phyloP scores from a whole-genome alignment of 2,329 filamentous ascomycete species.

The Aspergillus nomiae region DNA sequence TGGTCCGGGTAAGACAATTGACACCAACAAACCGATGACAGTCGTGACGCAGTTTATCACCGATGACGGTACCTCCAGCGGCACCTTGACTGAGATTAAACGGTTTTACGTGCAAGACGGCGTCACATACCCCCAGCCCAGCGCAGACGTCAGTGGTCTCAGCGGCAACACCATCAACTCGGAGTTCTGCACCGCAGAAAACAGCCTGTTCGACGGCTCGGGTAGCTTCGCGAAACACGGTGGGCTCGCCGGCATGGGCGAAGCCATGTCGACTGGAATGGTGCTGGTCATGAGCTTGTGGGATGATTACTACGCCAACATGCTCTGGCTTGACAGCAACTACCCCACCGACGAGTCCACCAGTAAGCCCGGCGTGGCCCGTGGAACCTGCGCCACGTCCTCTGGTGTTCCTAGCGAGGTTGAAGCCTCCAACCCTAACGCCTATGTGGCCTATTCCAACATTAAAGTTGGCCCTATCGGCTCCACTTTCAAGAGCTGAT shows the following conservation, averaged over 20 bases:
- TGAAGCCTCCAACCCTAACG: constrained; percentile 49
- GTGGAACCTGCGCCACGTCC: constrained; percentile 57
- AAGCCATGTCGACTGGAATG: constrained; percentile 60
- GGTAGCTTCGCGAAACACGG: constrained; percentile 58
- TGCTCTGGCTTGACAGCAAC: constrained; percentile 74
- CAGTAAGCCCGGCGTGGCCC: constrained; percentile 51
- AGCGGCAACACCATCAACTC: constrained; percentile 58
- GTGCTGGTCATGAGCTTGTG: constrained; percentile 63
- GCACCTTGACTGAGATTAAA: constrained; percentile 61
- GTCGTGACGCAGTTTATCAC: constrained; percentile 70
- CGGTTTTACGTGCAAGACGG: constrained; percentile 68
- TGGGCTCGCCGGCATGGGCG: constrained; percentile 58
- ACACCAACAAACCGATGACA: constrained; percentile 62
- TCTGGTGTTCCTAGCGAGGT: constrained; percentile 57
- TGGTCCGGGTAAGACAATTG: constrained; percentile 60
- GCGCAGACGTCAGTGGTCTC: constrained; percentile 45
- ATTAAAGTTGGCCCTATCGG: constrained; percentile 61
- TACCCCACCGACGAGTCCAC: constrained; percentile 55
- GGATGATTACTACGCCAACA: constrained; percentile 68
- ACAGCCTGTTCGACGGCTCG: constrained; percentile 58
- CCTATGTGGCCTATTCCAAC: constrained; percentile 61
- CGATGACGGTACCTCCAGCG: constrained; percentile 50
- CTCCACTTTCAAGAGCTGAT: constrained; percentile 47
- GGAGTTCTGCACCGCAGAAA: constrained; percentile 59
- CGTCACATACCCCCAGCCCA: constrained; percentile 57